Base-by-base conservation (phyloP, 2,329 filamentous ascomycete species). In the Colletotrichum noveboracense region DNA sequence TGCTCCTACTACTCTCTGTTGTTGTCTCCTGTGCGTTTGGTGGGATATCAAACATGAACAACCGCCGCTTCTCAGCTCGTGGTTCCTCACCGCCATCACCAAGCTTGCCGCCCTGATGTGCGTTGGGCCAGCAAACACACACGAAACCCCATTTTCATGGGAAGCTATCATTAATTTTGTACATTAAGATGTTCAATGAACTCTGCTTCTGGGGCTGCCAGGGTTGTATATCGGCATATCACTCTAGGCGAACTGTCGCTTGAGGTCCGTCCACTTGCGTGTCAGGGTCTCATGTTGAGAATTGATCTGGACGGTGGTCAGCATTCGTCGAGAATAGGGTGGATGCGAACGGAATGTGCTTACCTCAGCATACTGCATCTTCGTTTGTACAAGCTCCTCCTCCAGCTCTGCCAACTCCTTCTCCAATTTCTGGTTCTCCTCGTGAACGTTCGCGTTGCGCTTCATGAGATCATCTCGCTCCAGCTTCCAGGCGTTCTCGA, bases 351-450 rank as follows among this genome's bases (percentile, higher is more conserved):
- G 9, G 38, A 48, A n/a, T 43, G 38, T n/a, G 62, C 93, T 88
- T 89, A 98, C 96, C 93, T 98, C 95, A 70, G 97, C 97, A 87
- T 96, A 96, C 81, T 92, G 92, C 94, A 99, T 94, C 90, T 99
- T 99, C 2, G 96, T 97, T 82, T 94, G 92, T 77, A 99, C 96
- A 78, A 99, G 88, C 83, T 96, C 93, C 85, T 96, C 94, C 88
- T 98, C 97, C 88, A 98, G 94, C 79, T 98, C 96, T 7, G 92
- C 90, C 90, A 98, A 91, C 81, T 97, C 95, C 82, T 98, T 96
- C 85, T 98, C 96, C 79, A 99, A 87, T 74, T 90, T 91, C 76
- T 94, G 90, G 81, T 98, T 99, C 86, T 98, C 95, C 80, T 98
- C 96, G 81, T 98, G 96, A 9, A 98, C 96, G 81, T 97, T 95